Evolutionary conservation across 163 green algal species (phyloP), one percentile per base, ranked within the genome.

Genomic region (Scenedesmus sp.): DNA sequence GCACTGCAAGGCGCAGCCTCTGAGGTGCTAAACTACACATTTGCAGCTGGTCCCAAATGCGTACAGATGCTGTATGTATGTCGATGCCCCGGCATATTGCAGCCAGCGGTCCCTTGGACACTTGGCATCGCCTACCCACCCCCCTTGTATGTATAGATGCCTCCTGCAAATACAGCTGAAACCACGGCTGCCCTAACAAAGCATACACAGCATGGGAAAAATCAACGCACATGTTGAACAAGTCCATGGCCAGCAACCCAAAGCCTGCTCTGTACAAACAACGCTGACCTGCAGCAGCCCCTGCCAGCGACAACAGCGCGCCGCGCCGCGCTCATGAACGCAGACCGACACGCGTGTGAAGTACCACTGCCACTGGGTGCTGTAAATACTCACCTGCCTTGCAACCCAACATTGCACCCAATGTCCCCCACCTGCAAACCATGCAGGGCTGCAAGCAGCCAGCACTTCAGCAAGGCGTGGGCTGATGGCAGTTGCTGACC

Each of bases 141-240:
- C 65, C 56, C 65, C 65, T 40, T 76, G 65, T 9, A 76, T 76
- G 65, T 40, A 76, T 76, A 76, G 30, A 40, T 76, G 65, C 65
- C 65, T 40, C 65, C 65, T 76, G 65, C 65, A 76, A 76, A 76
- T 30, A 76, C 24, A 22, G 65, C 65, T 76, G 65, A 76, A 76
- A 76, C 65, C 30, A 76, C 65, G 37, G 65, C 65, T 22, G 65
- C 6, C 30, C 30, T 7, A 76, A 76, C 65, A 76, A 76, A 76
- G 65, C 65, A 76, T 20, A 40, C 30, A 10, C 65, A 76, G 65
- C 65, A 76, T 20, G 65, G n/a, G 6, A 16, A 16, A 76, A 76
- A 76, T 37, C 65, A 76, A 76, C 65, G 65, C 65, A 40, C 65
- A 40, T 40, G 65, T 30, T 40, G 40, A 7, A 16, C 65, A 40